phyloP scores from a whole-genome alignment of 352 stramenopile genomes.

The Elongisporangium senticosum region DNA sequence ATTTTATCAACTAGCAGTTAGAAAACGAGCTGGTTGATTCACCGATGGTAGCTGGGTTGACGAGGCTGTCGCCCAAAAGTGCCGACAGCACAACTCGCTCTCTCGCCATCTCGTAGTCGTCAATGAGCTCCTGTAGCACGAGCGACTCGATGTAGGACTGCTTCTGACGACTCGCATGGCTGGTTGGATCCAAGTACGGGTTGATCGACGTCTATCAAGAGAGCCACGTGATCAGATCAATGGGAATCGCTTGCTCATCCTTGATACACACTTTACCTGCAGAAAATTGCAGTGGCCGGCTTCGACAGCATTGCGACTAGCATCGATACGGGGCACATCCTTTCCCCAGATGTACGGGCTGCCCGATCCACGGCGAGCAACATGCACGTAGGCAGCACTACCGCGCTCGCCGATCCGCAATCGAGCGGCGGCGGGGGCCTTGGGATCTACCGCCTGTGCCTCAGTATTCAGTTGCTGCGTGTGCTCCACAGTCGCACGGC shows the following conservation, averaged over 20 bases:
- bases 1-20: background rate
- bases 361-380: constrained; percentile 41
- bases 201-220: constrained; percentile 37
- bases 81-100: constrained; percentile 58
- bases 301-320: constrained; percentile 28
- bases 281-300: constrained; percentile 59
- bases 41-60: constrained; percentile 23
- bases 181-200: constrained; percentile 20
- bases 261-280: constrained; percentile 13
- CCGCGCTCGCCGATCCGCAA: constrained; percentile 13
- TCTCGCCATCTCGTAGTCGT: constrained; percentile 52
- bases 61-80: constrained; percentile 46
- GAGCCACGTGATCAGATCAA: background rate
- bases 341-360: constrained; percentile 63
- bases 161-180: constrained; percentile 28
- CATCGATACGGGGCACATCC: constrained; percentile 63
- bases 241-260: constrained; percentile 1
- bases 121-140: constrained; percentile 53
- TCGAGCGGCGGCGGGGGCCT: constrained; percentile 29
- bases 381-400: constrained; percentile 14
- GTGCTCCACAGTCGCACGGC: constrained; percentile 31
- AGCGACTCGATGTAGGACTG: constrained; percentile 69
- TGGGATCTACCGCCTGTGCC: constrained; percentile 4
- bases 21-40: background rate
- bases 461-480: constrained; percentile 37